These are phyloP conservation scores for Prunus kanzakura DNA, from an alignment of 306 rosid genomes.

Conservation along the genomic window DNA sequence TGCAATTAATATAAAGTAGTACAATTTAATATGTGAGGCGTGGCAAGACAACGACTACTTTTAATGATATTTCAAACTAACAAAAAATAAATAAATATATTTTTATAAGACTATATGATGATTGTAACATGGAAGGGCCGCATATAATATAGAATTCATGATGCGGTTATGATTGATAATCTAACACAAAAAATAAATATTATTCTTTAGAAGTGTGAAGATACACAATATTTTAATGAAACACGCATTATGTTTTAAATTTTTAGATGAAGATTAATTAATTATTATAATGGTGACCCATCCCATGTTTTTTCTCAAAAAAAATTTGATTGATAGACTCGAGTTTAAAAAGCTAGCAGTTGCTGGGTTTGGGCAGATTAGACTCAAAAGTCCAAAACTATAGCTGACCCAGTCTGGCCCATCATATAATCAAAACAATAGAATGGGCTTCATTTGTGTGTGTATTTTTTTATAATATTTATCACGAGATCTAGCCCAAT, in stretches of 20 bases:
- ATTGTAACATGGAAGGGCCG: neutral
- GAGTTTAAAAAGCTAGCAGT: no score
- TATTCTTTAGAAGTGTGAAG: neutral
- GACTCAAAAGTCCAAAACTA: no score
- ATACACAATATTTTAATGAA: neutral
- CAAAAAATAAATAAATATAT: neutral
- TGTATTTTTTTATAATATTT: no score
- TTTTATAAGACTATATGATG: neutral
- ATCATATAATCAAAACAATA: no score
- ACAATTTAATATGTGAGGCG: neutral
- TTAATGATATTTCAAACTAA: neutral
- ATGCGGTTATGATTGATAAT: neutral
- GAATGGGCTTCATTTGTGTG: no score
- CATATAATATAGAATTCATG: neutral
- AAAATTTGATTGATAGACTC: no score
- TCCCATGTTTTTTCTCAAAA: neutral
- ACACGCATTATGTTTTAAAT: neutral
- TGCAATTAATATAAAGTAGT: neutral
- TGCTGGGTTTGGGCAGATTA: no score
- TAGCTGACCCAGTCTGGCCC: no score
- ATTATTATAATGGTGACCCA: neutral
- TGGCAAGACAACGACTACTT: neutral
- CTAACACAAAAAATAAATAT: neutral
- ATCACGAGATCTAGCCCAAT: fast-evolving
- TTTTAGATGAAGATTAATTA: neutral